phyloP scores from a whole-genome alignment of 495 filamentous ascomycete species.

The Polyplosphaeria fusca region DNA sequence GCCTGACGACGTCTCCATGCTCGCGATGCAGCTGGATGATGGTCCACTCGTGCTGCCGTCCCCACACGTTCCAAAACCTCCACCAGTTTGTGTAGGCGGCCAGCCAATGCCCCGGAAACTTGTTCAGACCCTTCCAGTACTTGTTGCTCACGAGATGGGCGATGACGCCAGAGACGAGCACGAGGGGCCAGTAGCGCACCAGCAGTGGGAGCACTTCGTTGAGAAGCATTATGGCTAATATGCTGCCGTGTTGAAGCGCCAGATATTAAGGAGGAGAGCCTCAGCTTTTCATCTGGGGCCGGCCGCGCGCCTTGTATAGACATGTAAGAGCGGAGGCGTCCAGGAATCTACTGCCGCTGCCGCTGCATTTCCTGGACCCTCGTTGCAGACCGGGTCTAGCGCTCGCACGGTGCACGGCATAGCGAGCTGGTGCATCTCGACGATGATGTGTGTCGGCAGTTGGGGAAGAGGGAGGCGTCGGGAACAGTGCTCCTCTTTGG shows the following conservation, averaged over 20 bases:
- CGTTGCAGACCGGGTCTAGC: too few relatives aligned
- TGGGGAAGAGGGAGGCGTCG: slow-evolving; percentile 1
- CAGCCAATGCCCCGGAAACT: slow-evolving; percentile 64
- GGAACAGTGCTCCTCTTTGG: too few relatives aligned
- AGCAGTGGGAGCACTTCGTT: slow-evolving; percentile 41
- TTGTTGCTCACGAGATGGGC: slow-evolving; percentile 55
- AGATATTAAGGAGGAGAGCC: slow-evolving; percentile 7
- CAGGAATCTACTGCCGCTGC: background rate
- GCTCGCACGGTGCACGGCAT: slow-evolving; percentile 7
- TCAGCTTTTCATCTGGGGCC: slow-evolving; percentile 8
- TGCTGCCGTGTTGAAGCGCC: slow-evolving; percentile 14
- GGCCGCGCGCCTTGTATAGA: background rate
- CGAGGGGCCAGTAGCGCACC: slow-evolving; percentile 49
- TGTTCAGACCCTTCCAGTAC: slow-evolving; percentile 58
- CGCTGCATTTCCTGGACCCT: too few relatives aligned
- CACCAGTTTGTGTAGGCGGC: slow-evolving; percentile 67
- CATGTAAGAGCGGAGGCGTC: background rate
- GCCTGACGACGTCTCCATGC: slow-evolving; percentile 67
- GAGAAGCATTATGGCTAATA: slow-evolving; percentile 30
- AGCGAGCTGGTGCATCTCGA: background rate
- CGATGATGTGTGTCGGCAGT: slow-evolving; percentile 24
- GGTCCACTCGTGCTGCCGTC: slow-evolving; percentile 59
- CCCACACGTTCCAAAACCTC: slow-evolving; percentile 64
- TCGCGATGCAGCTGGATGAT: slow-evolving; percentile 65
- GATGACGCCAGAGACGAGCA: slow-evolving; percentile 36